Evolutionary conservation across 2,329 filamentous ascomycete species (phyloP).

Genomic region (Trichophyton simii): DNA sequence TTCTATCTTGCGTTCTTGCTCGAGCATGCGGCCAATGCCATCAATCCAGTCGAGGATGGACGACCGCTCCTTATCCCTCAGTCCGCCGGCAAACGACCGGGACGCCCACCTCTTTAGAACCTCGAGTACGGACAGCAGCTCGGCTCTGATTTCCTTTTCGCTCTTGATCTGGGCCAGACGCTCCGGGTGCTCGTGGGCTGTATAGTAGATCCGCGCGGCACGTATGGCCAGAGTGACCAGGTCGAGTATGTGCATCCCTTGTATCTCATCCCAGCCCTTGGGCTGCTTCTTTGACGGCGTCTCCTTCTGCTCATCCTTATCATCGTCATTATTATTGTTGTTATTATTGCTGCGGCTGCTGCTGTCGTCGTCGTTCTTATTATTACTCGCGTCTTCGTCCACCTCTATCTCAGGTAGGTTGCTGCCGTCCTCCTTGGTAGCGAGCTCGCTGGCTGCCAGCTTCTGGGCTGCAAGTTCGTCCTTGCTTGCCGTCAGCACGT

Average conservation of each 20-base stretch:
- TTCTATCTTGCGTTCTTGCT: constrained; percentile 65
- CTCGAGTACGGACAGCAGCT: constrained; percentile 77
- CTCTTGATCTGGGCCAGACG: constrained; percentile 75
- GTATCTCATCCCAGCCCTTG: constrained; percentile 69
- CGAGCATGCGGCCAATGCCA: constrained; percentile 63
- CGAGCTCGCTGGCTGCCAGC: constrained; percentile 4
- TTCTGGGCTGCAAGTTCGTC: constrained; percentile 23
- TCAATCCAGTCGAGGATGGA: constrained; percentile 68
- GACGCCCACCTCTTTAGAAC: constrained; percentile 83
- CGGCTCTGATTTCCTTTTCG: constrained; percentile 71
- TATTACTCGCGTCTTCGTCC: constrained; percentile 25
- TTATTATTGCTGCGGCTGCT: constrained; percentile 14
- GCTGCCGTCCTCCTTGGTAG: background rate
- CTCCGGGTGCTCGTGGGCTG: constrained; percentile 75
- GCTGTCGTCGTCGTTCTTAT: background rate
- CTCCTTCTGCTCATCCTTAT: constrained; percentile 22
- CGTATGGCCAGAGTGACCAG: constrained; percentile 90
- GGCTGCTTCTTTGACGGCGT: constrained; percentile 21
- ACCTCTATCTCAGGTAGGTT: background rate
- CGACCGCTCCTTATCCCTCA: constrained; percentile 64
- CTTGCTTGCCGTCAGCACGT: constrained; percentile 45
- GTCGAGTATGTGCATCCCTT: constrained; percentile 85
- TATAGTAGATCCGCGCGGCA: constrained; percentile 93
- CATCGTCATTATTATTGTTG: constrained; percentile 18
- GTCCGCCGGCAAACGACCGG: constrained; percentile 71